Conservation (phyloP, 441 rosid genomes). For the Isatis lusitanica region DNA sequence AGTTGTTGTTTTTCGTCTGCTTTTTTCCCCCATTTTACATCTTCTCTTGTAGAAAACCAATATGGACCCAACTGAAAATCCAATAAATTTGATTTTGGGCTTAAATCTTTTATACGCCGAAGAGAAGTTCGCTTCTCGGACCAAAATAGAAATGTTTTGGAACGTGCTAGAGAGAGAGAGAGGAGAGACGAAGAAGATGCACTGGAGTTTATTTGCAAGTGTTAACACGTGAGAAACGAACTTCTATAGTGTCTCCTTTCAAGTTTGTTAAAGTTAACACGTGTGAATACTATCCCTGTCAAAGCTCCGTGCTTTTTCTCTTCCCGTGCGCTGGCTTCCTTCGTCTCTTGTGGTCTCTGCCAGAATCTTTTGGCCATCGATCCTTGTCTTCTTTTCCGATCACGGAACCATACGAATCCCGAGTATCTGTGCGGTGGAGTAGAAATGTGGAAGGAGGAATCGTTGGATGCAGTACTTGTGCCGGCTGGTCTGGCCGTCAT, state of each 20-base stretch:
- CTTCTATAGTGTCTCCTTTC: neutral
- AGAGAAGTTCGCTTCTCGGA: too few relatives aligned
- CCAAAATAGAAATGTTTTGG: too few relatives aligned
- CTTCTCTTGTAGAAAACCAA: too few relatives aligned
- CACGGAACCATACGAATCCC: neutral
- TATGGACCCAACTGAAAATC: neutral
- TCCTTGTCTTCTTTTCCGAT: constrained; percentile 13
- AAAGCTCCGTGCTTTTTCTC: neutral
- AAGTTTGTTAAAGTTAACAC: neutral
- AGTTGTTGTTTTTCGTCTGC: too few relatives aligned
- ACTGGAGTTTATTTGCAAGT: neutral
- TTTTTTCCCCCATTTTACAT: too few relatives aligned
- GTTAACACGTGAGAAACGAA: neutral
- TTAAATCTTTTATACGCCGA: too few relatives aligned
- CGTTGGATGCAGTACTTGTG: constrained; percentile 56
- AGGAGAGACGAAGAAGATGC: neutral
- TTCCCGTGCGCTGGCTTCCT: neutral
- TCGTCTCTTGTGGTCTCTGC: neutral
- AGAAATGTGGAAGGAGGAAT: constrained; percentile 47
- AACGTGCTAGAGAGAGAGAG: neutral
- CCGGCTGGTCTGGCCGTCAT: constrained; percentile 61
- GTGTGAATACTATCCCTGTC: neutral
- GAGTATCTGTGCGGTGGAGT: neutral
- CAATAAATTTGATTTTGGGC: neutral
- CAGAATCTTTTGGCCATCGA: neutral